A percentile compares a stretch with the other conserved stretches of the same genome.
These are phyloP conservation scores for Lentithecium fluviatile DNA, from an alignment of 495 filamentous ascomycete genomes.

Conservation along the genomic window DNA sequence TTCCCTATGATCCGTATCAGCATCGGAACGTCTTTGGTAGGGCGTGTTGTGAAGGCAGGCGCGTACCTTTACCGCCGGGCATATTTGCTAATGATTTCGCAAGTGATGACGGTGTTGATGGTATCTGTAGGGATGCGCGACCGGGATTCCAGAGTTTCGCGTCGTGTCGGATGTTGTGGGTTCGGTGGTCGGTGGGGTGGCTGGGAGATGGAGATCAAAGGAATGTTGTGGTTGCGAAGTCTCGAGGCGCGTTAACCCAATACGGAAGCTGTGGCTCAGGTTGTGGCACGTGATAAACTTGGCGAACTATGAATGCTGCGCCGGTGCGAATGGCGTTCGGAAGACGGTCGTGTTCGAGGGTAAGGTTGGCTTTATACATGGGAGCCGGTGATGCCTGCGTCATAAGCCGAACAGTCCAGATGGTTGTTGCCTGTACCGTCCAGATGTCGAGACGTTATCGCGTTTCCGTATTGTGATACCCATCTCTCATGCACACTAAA, in stretches of 20 bases:
- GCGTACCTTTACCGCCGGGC: conserved; percentile 47
- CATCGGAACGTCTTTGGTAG: conserved; percentile 1
- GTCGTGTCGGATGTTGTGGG: conserved; percentile 8
- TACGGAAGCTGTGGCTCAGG: background rate
- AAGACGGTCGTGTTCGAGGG: background rate
- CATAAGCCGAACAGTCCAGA: no score
- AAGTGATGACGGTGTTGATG: background rate
- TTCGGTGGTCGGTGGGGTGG: conserved; percentile 22
- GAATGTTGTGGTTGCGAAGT: conserved; percentile 9
- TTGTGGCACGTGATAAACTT: background rate
- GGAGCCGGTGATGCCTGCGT: no score
- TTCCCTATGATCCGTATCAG: conserved; percentile 57
- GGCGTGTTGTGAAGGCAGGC: conserved; percentile 2
- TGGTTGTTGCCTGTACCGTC: no score
- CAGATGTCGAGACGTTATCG: no score
- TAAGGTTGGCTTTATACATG: background rate
- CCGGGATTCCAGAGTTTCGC: conserved; percentile 8
- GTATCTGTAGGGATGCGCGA: conserved; percentile 25
- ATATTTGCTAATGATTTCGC: conserved; percentile 32
- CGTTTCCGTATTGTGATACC: no score
- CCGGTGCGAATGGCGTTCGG: background rate
- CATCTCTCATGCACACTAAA: no score
- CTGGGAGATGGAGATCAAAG: conserved; percentile 13
- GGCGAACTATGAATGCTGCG: background rate
- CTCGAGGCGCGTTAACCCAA: conserved; percentile 2